Evolutionary conservation across 2,329 filamentous ascomycete species (phyloP).

Genomic region (Aspergillus ibericus): DNA sequence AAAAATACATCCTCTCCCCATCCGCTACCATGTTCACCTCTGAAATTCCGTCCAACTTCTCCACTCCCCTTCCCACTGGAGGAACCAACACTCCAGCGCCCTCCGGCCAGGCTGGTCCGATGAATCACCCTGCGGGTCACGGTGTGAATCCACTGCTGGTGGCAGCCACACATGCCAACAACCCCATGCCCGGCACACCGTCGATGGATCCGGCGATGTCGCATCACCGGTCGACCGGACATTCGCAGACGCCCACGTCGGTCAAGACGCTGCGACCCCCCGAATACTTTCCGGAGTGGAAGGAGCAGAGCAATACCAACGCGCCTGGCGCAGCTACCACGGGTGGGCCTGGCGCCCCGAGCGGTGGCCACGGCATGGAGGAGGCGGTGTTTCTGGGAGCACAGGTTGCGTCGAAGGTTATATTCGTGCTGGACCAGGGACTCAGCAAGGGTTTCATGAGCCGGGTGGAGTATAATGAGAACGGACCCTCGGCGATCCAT

Average conservation of each 20-base stretch:
- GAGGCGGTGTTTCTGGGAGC: slow-evolving; percentile 85
- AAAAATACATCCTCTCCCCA: slow-evolving; percentile 86
- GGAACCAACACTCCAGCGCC: slow-evolving; percentile 77
- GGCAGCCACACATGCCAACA: slow-evolving; percentile 68
- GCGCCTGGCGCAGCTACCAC: slow-evolving; percentile 47
- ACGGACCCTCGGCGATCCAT: slow-evolving; percentile 64
- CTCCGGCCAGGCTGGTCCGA: slow-evolving; percentile 47
- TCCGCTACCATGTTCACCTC: slow-evolving; percentile 96
- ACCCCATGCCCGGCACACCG: slow-evolving; percentile 37
- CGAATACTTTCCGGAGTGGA: slow-evolving; percentile 89
- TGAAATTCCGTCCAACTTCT: slow-evolving; percentile 90
- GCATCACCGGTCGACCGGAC: slow-evolving; percentile 60
- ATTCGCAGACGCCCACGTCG: slow-evolving; percentile 75
- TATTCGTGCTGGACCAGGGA: slow-evolving; percentile 69
- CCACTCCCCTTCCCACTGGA: slow-evolving; percentile 85
- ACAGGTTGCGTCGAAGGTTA: slow-evolving; percentile 77
- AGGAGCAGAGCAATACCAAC: slow-evolving; percentile 59
- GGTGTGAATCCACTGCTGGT: slow-evolving; percentile 88
- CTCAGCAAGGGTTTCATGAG: slow-evolving; percentile 68
- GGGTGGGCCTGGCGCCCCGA: slow-evolving; percentile 23
- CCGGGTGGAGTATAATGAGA: slow-evolving; percentile 66
- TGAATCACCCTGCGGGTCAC: slow-evolving; percentile 57
- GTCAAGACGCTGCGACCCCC: slow-evolving; percentile 78
- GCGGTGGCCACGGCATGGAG: slow-evolving; percentile 58
- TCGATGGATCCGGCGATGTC: slow-evolving; percentile 35